Conservation (phyloP, 1,284 basidiomycete species). For the Apiotrichum sp. region DNA sequence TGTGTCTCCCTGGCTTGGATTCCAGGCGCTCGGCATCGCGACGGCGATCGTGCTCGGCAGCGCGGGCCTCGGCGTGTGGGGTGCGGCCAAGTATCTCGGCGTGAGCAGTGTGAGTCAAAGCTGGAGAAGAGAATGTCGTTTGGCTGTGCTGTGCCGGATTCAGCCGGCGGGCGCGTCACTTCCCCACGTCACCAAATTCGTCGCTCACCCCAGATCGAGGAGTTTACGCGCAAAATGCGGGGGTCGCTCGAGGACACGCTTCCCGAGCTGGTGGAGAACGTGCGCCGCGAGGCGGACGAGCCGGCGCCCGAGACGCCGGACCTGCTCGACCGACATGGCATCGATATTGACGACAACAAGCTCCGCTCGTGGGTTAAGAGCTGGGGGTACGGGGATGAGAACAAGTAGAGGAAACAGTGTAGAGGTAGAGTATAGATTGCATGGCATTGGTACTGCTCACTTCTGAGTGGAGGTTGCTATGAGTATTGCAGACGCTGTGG, state of each 20-base stretch:
- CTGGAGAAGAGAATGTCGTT: too few species aligned
- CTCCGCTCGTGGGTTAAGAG: conserved; percentile 11
- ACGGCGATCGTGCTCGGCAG: conserved; percentile 34
- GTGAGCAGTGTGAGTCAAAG: conserved; percentile 32
- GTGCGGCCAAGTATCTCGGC: conserved; percentile 32
- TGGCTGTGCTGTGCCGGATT: too few species aligned
- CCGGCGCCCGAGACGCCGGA: conserved; percentile 1
- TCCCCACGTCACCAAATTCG: too few species aligned
- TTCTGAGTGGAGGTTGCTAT: too few species aligned
- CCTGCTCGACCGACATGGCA: conserved; percentile 8
- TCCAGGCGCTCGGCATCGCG: conserved; percentile 38
- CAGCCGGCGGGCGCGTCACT: too few species aligned
- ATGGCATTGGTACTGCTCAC: not conserved
- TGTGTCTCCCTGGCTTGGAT: conserved; percentile 21
- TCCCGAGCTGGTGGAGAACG: conserved; percentile 21
- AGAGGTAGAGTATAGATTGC: not conserved
- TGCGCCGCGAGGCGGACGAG: conserved; percentile 10
- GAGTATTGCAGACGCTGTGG: too few species aligned
- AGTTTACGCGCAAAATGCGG: conserved; percentile 30
- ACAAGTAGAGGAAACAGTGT: not conserved
- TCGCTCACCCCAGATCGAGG: conserved; percentile 26
- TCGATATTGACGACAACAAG: conserved; percentile 15
- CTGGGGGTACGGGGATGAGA: conserved; percentile 9
- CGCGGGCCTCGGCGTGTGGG: conserved; percentile 32
- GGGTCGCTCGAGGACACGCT: conserved; percentile 23